Percentiles rank a stretch among this genome's conserved stretches.
phyloP scores from a whole-genome alignment of 2,329 filamentous ascomycete species.

The Macrophomina pseudophaseolina region DNA sequence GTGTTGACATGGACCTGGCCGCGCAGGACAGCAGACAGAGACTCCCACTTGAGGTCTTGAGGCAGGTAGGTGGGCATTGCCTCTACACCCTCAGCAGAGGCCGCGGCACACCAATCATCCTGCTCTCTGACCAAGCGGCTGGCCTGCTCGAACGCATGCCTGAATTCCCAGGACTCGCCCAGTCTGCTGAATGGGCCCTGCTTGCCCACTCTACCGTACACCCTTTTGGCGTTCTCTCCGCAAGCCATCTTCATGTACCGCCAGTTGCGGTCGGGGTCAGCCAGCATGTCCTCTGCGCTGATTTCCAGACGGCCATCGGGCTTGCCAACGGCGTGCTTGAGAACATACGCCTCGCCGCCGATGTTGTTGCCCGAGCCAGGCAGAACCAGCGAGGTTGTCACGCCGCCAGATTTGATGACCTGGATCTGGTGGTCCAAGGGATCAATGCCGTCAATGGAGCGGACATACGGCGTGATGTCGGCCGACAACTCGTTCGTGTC shows the following conservation, averaged over 20 bases:
- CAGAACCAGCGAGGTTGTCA: constrained; percentile 70
- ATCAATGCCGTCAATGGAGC: constrained; percentile 69
- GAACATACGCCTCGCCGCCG: constrained; percentile 70
- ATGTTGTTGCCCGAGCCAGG: constrained; percentile 76
- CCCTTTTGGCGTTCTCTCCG: constrained; percentile 70
- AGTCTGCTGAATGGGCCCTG: constrained; percentile 65
- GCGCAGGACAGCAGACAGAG: constrained; percentile 65
- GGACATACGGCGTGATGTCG: constrained; percentile 71
- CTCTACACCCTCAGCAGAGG: constrained; percentile 56
- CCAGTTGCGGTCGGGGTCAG: constrained; percentile 68
- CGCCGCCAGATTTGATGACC: constrained; percentile 74
- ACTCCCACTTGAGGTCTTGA: constrained; percentile 67
- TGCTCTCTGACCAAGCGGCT: constrained; percentile 62
- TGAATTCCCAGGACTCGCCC: constrained; percentile 72
- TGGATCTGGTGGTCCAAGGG: constrained; percentile 68
- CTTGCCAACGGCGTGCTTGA: constrained; percentile 70
- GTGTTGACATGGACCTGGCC: constrained; percentile 73
- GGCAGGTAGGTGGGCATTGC: constrained; percentile 64
- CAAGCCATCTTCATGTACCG: constrained; percentile 80
- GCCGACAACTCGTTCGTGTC: constrained; percentile 69
- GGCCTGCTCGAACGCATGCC: constrained; percentile 70
- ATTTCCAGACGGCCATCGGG: constrained; percentile 66
- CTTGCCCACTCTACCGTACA: constrained; percentile 62
- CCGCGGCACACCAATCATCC: constrained; percentile 70
- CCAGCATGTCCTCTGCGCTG: constrained; percentile 67